Conservation (phyloP, 164 flowering plant species). For the Vitis riparia region DNA sequence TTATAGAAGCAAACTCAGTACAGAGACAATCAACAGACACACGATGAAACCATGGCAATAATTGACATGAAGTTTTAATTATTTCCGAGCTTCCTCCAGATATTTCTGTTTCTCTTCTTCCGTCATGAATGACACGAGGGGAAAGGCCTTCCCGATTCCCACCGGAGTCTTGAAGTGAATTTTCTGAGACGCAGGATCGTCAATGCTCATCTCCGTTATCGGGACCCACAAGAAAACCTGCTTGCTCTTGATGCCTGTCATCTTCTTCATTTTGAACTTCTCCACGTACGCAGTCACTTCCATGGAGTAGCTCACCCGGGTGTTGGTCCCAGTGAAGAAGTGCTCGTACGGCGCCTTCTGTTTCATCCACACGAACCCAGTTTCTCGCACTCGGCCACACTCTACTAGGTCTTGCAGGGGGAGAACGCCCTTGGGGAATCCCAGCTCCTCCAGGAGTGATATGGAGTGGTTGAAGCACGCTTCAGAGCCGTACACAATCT, state of each 20-base stretch:
- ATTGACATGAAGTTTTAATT: not conserved
- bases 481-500: constrained; percentile 67
- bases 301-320: constrained; percentile 59
- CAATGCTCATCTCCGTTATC: constrained; percentile 78
- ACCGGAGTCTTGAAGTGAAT: constrained; percentile 56
- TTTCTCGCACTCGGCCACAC: constrained; percentile 71
- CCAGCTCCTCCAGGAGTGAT: constrained; percentile 69
- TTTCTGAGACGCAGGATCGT: constrained; percentile 38
- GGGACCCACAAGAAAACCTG: constrained; percentile 87
- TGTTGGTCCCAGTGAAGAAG: constrained; percentile 54
- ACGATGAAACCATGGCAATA: too few relatives aligned
- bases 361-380: constrained; percentile 97
- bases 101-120: constrained; percentile 49
- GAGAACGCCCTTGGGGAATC: constrained; percentile 79
- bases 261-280: constrained; percentile 71
- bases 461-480: constrained; percentile 58
- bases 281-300: constrained; percentile 88
- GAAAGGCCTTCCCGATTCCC: constrained; percentile 58
- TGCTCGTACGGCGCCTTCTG: constrained; percentile 73
- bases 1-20: too few relatives aligned
- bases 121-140: constrained; percentile 47
- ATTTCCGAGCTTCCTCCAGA: constrained; percentile 19
- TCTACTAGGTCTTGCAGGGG: constrained; percentile 73
- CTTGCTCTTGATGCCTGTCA: constrained; percentile 77
- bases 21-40: too few relatives aligned